A percentile compares a stretch with the other conserved stretches of the same genome.
phyloP scores from a whole-genome alignment of 495 filamentous ascomycete species.

The Aspergillus diversus region DNA sequence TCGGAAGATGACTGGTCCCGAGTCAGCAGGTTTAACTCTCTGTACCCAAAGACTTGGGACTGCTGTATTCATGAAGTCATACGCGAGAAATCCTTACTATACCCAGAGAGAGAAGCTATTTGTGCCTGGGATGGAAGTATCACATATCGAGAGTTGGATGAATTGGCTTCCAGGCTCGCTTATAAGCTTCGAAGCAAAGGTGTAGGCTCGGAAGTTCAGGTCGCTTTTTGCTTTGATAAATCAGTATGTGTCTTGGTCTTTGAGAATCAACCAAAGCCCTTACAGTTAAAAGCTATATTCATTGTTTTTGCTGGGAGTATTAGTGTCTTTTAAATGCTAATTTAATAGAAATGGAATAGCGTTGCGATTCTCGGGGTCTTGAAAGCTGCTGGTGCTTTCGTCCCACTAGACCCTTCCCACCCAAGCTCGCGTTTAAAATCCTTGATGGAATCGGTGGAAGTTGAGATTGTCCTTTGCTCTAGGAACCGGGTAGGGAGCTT shows the following conservation, averaged over 20 bases:
- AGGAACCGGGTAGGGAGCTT: slow-evolving; percentile 33
- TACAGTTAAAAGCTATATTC: background rate
- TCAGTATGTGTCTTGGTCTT: slow-evolving; percentile 39
- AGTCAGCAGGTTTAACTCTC: slow-evolving; percentile 45
- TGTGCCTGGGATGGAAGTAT: slow-evolving; percentile 64
- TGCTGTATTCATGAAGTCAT: slow-evolving; percentile 58
- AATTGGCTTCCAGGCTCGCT: slow-evolving; percentile 51
- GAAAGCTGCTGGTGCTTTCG: slow-evolving; percentile 62
- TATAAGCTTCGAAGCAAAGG: slow-evolving; percentile 48
- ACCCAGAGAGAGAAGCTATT: slow-evolving; percentile 50
- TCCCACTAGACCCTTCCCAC: slow-evolving; percentile 62
- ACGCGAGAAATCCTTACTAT: slow-evolving; percentile 39
- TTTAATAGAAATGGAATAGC: slow-evolving; percentile 52
- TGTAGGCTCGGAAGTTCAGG: slow-evolving; percentile 50
- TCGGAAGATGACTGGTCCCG: slow-evolving; percentile 45
- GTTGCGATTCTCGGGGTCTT: slow-evolving; percentile 61
- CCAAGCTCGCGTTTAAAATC: slow-evolving; percentile 53
- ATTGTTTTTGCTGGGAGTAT: background rate
- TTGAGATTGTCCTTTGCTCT: slow-evolving; percentile 59
- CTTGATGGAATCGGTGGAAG: slow-evolving; percentile 44
- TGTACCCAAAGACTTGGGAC: slow-evolving; percentile 38
- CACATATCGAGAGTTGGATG: slow-evolving; percentile 58
- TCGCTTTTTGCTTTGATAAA: slow-evolving; percentile 63
- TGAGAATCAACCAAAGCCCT: background rate
- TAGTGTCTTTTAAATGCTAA: background rate